A percentile compares a stretch with the other conserved stretches of the same genome.
phyloP scores from a whole-genome alignment of 331 rosid genomes.

The Rhamnella rubrinervis region DNA sequence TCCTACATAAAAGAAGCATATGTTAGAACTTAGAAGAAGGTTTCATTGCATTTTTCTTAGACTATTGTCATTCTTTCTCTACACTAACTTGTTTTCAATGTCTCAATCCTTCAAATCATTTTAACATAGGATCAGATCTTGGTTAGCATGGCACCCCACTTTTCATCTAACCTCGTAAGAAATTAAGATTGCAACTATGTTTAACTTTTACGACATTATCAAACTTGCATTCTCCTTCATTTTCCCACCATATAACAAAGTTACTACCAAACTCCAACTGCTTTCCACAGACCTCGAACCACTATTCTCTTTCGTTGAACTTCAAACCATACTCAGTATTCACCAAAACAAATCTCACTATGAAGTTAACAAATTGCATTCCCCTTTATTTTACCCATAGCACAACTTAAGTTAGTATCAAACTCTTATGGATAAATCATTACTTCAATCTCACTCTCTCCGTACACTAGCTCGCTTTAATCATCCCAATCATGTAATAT shows the following conservation, averaged over 20 bases:
- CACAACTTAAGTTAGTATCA: background rate
- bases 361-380: background rate
- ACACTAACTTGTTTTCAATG: no score
- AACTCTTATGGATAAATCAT: background rate
- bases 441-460: background rate
- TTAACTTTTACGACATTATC: background rate
- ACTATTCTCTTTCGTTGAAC: background rate
- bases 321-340: slow-evolving; percentile 1
- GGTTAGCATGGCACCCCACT: background rate
- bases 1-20: background rate
- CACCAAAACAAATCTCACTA: background rate
- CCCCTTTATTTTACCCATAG: background rate
- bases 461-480: no score
- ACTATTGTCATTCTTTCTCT: background rate
- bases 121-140: background rate
- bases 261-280: background rate
- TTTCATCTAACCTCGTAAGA: background rate
- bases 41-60: slow-evolving; percentile 8
- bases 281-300: background rate
- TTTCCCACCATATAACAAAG: background rate
- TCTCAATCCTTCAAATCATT: background rate
- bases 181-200: slow-evolving; percentile 3
- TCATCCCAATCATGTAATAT: background rate
- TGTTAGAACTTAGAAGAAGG: background rate
- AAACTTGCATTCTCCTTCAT: background rate